These are phyloP conservation scores for Colletotrichum plurivorum DNA, from an alignment of 2,329 filamentous ascomycete genomes.

Conservation along the genomic window DNA sequence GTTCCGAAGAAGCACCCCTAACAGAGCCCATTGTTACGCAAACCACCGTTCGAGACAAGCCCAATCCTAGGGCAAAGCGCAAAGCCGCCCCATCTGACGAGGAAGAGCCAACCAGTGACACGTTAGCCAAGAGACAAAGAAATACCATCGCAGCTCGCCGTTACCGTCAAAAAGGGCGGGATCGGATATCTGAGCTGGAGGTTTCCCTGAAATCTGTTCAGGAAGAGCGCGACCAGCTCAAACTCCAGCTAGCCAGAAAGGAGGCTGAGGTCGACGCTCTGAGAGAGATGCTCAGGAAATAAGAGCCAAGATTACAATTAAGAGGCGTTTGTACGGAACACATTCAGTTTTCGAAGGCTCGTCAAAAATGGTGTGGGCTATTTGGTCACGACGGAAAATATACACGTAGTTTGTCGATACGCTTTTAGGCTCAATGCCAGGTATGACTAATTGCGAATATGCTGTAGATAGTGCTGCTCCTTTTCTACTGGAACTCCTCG, in stretches of 20 bases:
- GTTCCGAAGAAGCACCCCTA: not conserved
- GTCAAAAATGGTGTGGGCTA: not conserved
- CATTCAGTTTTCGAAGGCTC: not conserved
- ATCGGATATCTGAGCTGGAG: constrained; percentile 71
- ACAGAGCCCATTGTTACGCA: not conserved
- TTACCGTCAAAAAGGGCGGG: constrained; percentile 75
- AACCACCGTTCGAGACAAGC: not conserved
- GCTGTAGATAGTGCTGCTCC: too few relatives aligned
- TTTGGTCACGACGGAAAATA: not conserved
- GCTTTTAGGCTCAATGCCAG: not conserved
- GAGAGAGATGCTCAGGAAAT: constrained; percentile 41
- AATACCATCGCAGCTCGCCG: constrained; percentile 75
- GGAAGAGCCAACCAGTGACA: not conserved
- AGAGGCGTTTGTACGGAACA: not conserved
- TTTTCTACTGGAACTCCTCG: too few relatives aligned
- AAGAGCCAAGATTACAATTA: not conserved
- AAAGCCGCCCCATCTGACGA: not conserved
- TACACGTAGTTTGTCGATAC: too few relatives aligned
- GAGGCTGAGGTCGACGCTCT: constrained; percentile 73
- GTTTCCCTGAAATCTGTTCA: constrained; percentile 65
- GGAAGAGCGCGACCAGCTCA: constrained; percentile 69
- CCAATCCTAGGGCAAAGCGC: not conserved
- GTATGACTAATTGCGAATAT: not conserved
- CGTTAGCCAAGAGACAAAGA: constrained; percentile 64
- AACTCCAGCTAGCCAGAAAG: constrained; percentile 67